phyloP scores from a whole-genome alignment of 768 basidiomycete genomes.

The Candolleomyces aberdarensis region DNA sequence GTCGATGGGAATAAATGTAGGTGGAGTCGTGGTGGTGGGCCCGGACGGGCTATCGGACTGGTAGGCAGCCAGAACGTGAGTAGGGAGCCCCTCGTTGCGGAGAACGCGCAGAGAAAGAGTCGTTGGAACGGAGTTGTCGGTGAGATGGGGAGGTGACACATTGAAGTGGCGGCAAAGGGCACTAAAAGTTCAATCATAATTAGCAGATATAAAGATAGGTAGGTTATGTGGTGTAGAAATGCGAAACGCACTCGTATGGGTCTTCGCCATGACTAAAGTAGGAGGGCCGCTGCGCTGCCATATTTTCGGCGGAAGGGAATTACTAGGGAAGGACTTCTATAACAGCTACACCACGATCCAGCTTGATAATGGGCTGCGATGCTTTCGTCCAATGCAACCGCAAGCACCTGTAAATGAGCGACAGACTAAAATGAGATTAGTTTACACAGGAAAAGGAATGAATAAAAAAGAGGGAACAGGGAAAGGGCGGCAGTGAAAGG shows the following conservation, averaged over 20 bases:
- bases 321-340: neutral
- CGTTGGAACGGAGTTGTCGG: constrained; percentile 30
- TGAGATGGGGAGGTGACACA: constrained; percentile 22
- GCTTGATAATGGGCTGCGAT: neutral
- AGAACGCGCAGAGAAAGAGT: constrained; percentile 48
- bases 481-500: constrained; percentile 13
- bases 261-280: constrained; percentile 25
- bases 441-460: neutral
- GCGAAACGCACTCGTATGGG: constrained; percentile 31
- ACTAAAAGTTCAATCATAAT: constrained; percentile 19
- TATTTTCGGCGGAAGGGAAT: neutral
- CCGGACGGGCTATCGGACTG: constrained; percentile 22
- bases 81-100: constrained; percentile 46
- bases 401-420: neutral
- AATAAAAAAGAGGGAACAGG: constrained; percentile 9
- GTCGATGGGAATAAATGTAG: constrained; percentile 53
- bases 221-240: neutral
- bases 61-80: constrained; percentile 53
- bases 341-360: neutral
- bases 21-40: constrained; percentile 16
- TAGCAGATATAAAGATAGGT: neutral
- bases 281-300: constrained; percentile 27
- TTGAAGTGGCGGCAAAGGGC: constrained; percentile 46
- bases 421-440: neutral
- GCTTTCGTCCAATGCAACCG: neutral